Evolutionary conservation across 768 basidiomycete species (phyloP).

Genomic region (Calocera cornea): DNA sequence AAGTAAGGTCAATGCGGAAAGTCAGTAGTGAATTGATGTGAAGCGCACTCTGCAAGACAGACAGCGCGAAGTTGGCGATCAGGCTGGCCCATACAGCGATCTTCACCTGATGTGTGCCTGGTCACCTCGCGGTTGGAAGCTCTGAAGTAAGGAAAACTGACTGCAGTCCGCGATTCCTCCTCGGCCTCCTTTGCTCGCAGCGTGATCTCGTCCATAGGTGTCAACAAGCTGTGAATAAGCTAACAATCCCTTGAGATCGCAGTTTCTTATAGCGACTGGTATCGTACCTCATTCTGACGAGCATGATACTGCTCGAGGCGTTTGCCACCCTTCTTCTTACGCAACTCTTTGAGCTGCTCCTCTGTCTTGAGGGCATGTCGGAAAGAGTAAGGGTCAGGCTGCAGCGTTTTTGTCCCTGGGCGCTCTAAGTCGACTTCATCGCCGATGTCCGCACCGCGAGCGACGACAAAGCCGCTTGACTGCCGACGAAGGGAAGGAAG

Average conservation of each 20-base stretch:
- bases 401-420: background rate
- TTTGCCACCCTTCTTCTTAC: constrained; percentile 46
- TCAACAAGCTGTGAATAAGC: constrained; percentile 78
- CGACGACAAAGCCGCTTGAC: background rate
- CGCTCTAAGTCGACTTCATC: background rate
- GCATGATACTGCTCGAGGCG: constrained; percentile 50
- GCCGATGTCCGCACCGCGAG: background rate
- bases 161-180: constrained; percentile 50
- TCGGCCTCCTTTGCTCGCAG: constrained; percentile 63
- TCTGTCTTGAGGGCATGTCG: constrained; percentile 47
- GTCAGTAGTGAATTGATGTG: background rate
- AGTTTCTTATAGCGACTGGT: background rate
- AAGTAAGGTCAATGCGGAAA: constrained; percentile 10
- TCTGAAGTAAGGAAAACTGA: constrained; percentile 25
- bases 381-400: constrained; percentile 52
- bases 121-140: background rate
- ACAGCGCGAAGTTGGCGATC: constrained; percentile 58
- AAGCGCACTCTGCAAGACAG: constrained; percentile 53
- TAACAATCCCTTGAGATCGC: constrained; percentile 22
- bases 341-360: constrained; percentile 47
- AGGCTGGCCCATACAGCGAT: constrained; percentile 79
- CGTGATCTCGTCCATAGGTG: constrained; percentile 81
- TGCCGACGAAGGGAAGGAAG: background rate
- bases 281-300: constrained; percentile 55
- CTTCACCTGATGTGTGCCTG: constrained; percentile 44